Evolutionary conservation across 148 eudicot genomes (phyloP), one percentile per base, ranked within the genome.

Genomic region (Heliosperma pusillum): DNA sequence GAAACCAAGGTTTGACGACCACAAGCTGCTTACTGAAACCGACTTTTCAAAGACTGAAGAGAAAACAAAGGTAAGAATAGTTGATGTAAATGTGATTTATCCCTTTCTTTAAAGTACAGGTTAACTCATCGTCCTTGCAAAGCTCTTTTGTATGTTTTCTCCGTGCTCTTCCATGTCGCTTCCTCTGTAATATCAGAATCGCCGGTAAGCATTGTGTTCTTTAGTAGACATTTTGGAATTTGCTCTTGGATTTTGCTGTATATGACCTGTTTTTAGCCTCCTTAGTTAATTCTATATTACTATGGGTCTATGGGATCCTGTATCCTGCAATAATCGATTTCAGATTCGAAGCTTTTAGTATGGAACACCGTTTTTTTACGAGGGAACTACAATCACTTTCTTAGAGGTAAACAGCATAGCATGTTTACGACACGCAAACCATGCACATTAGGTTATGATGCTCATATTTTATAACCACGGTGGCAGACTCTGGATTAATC

Each of bases 1-100:
- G 77, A 71, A 85, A 84, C 42, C 86, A 82, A 72, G 78, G 76
- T 74, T 68, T 40, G 52, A 64, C 60, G 26, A 40, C 64, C 52
- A 17, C 80, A 12, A 87, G 84, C 85, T 90, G 82, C 76, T 89
- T 90, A 17, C 78, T 88, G 76, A 92, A 85, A 82, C 97, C 94
- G 68, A 89, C 71, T 79, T 92, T 92, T 85, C 92, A 88, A 71
- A 84, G 86, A 87, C 72, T 80, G 24, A 92, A 88, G 69, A 85
- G 87, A 81, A 89, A 86, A 82, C 45, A n/a, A 13, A 52, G 80
- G 75, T 81, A 75, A 81, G 40, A 29, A 10, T 9, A 13, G 33
- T 36, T 36, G 42, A 36, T 36, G 42, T 8, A 36, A 50, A 50
- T 50, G 21, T 36, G 40, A 66, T 36, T 36, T 16, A 33, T 66